Percentiles rank a stretch among this genome's conserved stretches.
Evolutionary conservation across 2,329 filamentous ascomycete genomes (phyloP).

Genomic region (Chaetomiaceae sp.): DNA sequence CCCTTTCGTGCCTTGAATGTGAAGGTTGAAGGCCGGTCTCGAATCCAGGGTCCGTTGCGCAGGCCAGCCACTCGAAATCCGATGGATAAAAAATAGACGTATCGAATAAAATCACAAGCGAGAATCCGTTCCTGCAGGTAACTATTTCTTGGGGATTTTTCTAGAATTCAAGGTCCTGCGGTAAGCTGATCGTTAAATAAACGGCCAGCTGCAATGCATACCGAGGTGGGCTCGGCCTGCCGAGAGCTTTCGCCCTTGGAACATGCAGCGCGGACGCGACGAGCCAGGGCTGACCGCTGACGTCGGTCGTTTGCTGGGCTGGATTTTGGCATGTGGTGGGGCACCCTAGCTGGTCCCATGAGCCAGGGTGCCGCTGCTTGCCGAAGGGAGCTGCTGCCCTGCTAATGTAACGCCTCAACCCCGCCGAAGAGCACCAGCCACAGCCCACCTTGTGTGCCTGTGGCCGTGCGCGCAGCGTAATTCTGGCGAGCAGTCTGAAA

Average conservation of each 20-base stretch:
- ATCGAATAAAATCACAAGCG: too few species aligned
- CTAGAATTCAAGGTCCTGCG: too few species aligned
- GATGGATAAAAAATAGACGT: too few species aligned
- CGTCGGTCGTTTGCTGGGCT: not conserved
- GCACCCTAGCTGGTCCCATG: not conserved
- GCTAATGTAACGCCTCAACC: not conserved
- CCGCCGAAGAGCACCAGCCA: slow-evolving; percentile 23
- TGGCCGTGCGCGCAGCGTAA: slow-evolving; percentile 18
- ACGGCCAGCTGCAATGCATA: too few species aligned
- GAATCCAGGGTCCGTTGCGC: too few species aligned
- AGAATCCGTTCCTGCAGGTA: too few species aligned
- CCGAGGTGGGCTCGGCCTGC: slow-evolving; percentile 4
- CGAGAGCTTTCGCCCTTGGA: not conserved
- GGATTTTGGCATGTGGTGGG: slow-evolving; percentile 8
- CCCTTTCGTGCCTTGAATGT: not conserved
- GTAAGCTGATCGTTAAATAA: too few species aligned
- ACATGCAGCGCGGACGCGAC: not conserved
- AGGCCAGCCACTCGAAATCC: too few species aligned
- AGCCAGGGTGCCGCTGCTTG: slow-evolving; percentile 10
- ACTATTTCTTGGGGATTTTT: too few species aligned
- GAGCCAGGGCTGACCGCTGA: slow-evolving; percentile 2
- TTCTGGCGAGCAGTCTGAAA: slow-evolving; percentile 23
- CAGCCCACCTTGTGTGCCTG: slow-evolving; percentile 16
- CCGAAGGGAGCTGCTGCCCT: not conserved
- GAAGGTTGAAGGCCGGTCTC: not conserved